Base-by-base conservation (phyloP, 1,284 basidiomycete species). In the Ceratobasidium sp. region DNA sequence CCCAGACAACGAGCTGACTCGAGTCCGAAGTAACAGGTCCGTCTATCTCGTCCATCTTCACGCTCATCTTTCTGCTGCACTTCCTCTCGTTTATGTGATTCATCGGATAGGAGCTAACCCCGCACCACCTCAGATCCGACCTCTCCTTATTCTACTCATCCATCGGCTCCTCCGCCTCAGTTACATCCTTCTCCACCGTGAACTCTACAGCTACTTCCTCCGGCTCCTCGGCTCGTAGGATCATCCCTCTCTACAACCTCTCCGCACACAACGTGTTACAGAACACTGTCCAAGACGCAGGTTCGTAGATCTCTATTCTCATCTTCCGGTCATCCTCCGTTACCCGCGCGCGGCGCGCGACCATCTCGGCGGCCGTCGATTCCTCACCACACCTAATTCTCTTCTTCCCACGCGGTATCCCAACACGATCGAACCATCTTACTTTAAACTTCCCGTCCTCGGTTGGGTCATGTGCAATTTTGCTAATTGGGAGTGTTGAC, bases 191-290 rank as follows among this genome's bases (percentile, higher is more conserved):
- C 75, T 80, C 83, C n/a, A 82, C 83, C 8, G 76, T 82, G n/a
- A 77, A 84, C 26, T 87, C 88, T 13, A 81, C 84, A 0, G 81
- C 86, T 41, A 85, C 86, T 1, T 77, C 82, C 5, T 81, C 85
- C 2, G 83, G 85, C 4, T 83, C 84, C 23, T 84, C 90, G 23
- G 35, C 35, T 4, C 86, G 93, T 58, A 89, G 91, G 77, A 96
- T 98, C 77, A 91, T 96, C 59, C 96, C 97, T 0, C 85, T 98
- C 16, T 98, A 98, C 84, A 98, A 97, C 78, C 87, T 98, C 41
- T 91, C 93, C 70, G 93, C 92, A 1, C 96, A 99, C 82, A 94
- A 94, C 76, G 94, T 98, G 73, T 87, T 97, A 84, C 91, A 95
- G 11, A 96, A 96, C 75, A 90, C 91, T 35, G 91, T 98, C 72